Conservation (phyloP, 192 early-diverging fungal species). For the Pecoramyces ruminantium region DNA sequence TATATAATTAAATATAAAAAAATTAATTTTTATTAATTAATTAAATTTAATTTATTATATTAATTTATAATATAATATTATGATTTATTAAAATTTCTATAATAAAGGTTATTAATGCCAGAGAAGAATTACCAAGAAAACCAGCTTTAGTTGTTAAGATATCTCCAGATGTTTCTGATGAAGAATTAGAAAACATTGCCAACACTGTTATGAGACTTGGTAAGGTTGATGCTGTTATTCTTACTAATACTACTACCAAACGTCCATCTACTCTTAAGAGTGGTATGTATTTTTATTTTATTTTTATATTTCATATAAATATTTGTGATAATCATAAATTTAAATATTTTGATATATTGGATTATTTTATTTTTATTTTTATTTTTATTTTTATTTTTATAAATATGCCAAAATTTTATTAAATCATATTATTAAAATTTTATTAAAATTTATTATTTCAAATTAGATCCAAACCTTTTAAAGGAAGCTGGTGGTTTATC, state of each 20-base stretch:
- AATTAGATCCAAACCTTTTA: slow-evolving; percentile 10
- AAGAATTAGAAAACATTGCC: slow-evolving; percentile 65
- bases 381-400: too few species aligned
- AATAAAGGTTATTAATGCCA: slow-evolving; percentile 11
- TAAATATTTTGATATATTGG: too few species aligned
- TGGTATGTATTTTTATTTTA: slow-evolving; percentile 17
- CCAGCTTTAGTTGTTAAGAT: slow-evolving; percentile 82
- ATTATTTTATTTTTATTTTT: too few species aligned
- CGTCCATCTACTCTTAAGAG: slow-evolving; percentile 41
- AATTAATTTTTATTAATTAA: too few species aligned
- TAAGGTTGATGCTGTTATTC: slow-evolving; percentile 68
- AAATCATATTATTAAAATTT: too few species aligned
- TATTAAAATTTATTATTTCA: background rate
- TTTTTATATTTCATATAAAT: too few species aligned
- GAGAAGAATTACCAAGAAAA: slow-evolving; percentile 18
- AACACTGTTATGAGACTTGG: slow-evolving; percentile 47
- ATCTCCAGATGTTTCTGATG: slow-evolving; percentile 59
- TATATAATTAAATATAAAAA: too few species aligned
- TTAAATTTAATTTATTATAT: too few species aligned
- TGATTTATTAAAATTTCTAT: too few species aligned
- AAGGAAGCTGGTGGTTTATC: slow-evolving; percentile 67
- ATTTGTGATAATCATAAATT: too few species aligned
- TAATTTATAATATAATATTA: too few species aligned
- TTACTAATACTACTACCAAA: slow-evolving; percentile 73
- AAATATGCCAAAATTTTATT: background rate